Evolutionary conservation across 305 asterid species (phyloP).

Genomic region (Fraxinus sp.): DNA sequence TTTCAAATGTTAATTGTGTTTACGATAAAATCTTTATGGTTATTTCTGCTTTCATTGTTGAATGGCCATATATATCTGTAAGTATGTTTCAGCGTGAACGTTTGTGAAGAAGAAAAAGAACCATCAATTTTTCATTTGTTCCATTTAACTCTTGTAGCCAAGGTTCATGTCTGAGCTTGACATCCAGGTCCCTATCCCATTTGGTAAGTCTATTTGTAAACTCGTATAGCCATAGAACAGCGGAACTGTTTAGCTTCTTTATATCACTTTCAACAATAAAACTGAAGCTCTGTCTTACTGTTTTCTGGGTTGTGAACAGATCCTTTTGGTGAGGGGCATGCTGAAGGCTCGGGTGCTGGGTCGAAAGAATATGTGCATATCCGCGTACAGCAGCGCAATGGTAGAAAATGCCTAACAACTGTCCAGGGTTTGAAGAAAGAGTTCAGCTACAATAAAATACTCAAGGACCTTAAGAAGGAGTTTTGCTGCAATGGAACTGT

Average conservation of each 20-base stretch:
- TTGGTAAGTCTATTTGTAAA: slow-evolving; percentile 43
- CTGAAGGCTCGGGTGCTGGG: slow-evolving; percentile 81
- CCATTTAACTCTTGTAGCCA: slow-evolving; percentile 38
- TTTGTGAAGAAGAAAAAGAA: slow-evolving; percentile 13
- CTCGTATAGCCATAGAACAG: background rate
- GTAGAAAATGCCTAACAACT: slow-evolving; percentile 83
- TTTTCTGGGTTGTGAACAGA: slow-evolving; percentile 37
- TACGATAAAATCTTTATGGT: background rate
- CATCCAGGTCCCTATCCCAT: slow-evolving; percentile 63
- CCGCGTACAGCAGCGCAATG: slow-evolving; percentile 82
- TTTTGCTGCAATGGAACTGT: slow-evolving; percentile 97
- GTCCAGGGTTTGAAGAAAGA: slow-evolving; percentile 83
- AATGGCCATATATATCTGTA: background rate
- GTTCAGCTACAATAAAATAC: slow-evolving; percentile 77
- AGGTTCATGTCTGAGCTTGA: slow-evolving; percentile 90
- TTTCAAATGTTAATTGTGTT: background rate
- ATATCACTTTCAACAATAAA: background rate
- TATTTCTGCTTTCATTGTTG: background rate
- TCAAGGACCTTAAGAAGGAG: slow-evolving; percentile 79
- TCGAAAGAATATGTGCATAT: slow-evolving; percentile 83
- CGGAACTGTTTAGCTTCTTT: background rate
- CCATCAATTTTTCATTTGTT: slow-evolving; percentile 18
- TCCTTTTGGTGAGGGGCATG: slow-evolving; percentile 90
- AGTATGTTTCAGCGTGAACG: slow-evolving; percentile 4
- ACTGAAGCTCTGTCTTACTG: background rate